Evolutionary conservation across 805 yeast genomes (phyloP), one percentile per base, ranked within the genome.

Genomic region (Ogataea thermomethanolica): DNA sequence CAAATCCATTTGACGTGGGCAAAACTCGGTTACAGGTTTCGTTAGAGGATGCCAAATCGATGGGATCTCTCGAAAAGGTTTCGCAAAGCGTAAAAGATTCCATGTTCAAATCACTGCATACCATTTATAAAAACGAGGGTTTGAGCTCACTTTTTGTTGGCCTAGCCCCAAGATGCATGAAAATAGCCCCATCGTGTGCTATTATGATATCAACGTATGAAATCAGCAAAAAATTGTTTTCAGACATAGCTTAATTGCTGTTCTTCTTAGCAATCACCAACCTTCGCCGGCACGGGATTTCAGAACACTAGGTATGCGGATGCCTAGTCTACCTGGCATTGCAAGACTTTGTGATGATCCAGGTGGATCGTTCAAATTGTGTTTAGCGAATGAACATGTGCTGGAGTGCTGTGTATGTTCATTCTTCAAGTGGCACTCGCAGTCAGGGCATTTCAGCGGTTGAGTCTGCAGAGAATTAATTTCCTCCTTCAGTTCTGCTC

Each of bases 1-100:
- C 99, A 1, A 89, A 95, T 42, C 98, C 99, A 1, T 93, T 93
- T 54, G 99, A 93, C 60, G 99, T 93, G 8, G 98, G 97, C 4
- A 93, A 93, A 56, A 93, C 99, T 5, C 71, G 98, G 53, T 67
- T 87, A 44, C 99, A 93, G 62, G 73, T 86, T 4, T 66, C 74
- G n/a, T 60, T 65, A 50, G 73, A 60, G 47, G 64, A 53, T 28
- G 49, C 37, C 8, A 20, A 39, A 8, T 33, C 13, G 3, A 43
- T 36, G 51, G 53, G 23, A 20, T 50, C 20, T 26, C 39, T 29
- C 34, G 35, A 27, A 28, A 34, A 35, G 3, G 43, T 40, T 17
- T 37, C 39, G 22, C 31, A 25, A 31, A 41, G 35, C 35, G 23
- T 20, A 10, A 62, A 67, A 42, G 69, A 74, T 29, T 62, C 78